Conservation (phyloP, 2,329 filamentous ascomycete genomes). For the Grosmannia clavigera region DNA sequence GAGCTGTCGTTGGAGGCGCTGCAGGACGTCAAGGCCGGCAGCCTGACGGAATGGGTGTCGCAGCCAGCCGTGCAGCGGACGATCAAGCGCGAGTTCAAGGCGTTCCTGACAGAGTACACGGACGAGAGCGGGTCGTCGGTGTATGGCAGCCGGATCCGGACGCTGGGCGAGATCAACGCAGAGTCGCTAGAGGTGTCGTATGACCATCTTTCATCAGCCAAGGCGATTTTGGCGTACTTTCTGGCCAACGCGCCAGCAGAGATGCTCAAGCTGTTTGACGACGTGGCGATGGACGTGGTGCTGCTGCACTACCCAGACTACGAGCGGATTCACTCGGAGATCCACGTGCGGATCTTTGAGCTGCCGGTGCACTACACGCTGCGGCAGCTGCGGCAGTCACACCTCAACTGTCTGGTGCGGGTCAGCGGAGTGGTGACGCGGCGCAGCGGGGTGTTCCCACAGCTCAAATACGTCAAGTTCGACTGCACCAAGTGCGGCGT, state of each 20-base stretch:
- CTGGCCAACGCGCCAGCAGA: slow-evolving; percentile 91
- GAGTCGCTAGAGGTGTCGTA: slow-evolving; percentile 96
- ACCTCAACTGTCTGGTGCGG: slow-evolving; percentile 88
- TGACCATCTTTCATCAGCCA: slow-evolving; percentile 77
- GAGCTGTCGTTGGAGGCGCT: slow-evolving; percentile 86
- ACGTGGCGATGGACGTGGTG: slow-evolving; percentile 92
- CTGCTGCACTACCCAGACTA: slow-evolving; percentile 96
- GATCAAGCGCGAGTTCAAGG: slow-evolving; percentile 93
- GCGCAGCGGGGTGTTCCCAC: slow-evolving; percentile 88
- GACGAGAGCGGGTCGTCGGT: slow-evolving; percentile 83
- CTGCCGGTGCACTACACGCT: slow-evolving; percentile 91
- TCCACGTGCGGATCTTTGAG: slow-evolving; percentile 93
- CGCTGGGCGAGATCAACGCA: slow-evolving; percentile 92
- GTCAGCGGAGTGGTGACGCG: slow-evolving; percentile 93
- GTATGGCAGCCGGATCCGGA: slow-evolving; percentile 87
- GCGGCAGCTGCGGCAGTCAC: slow-evolving; percentile 85
- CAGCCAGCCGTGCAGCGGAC: slow-evolving; percentile 82
- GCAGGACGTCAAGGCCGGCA: slow-evolving; percentile 84
- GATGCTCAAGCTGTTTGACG: slow-evolving; percentile 89
- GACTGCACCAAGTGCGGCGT: slow-evolving; percentile 88
- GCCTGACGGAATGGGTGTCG: slow-evolving; percentile 89
- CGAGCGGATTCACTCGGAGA: slow-evolving; percentile 92
- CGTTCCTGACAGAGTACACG: slow-evolving; percentile 90
- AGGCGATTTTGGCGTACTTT: slow-evolving; percentile 91
- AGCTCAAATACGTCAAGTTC: slow-evolving; percentile 97